Base-by-base conservation (phyloP, 2,329 filamentous ascomycete species). In the Colletotrichum karsti region DNA sequence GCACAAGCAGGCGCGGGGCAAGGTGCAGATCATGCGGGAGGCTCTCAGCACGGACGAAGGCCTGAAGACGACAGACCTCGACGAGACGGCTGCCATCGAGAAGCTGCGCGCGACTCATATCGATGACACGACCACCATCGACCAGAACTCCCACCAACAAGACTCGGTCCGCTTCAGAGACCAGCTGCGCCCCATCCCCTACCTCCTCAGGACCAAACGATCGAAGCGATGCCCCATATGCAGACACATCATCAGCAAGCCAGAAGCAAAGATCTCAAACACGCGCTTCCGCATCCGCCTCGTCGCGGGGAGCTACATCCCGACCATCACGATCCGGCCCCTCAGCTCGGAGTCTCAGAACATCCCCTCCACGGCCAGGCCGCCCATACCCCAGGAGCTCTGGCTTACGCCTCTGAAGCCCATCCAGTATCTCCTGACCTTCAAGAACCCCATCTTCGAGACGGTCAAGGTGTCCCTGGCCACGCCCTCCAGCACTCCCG, bases 361-460 rank as follows among this genome's bases (percentile, higher is more conserved):
- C 24, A 53, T 69, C 4, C 67, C 74, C n/a, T 59, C 70, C 8
- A 67, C 70, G 20, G 48, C 69, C 3, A 68, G 78, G 1, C 70
- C 73, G 2, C 75, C 76, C 50, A 70, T 82, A 22, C 78, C 81
- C 8, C 75, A 50, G 22, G 78, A 82, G 12, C 77, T 85, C 5
- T 71, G 69, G 69, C 80, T 90, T 41, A 85, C 86, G 63, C 90
- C 91, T 1, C 82, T 92, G 7, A 84, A 84, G 50, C 88, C 88
- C 2, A 84, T 90, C 22, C 95, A 98, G 77, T 97, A 94, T 79
- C 86, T 98, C 42, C 85, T 99, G 44, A 97, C 95, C 0, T 90
- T 99, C 73, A 93, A 92, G 76, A 99, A 99, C 75, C 95, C 96
- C 24, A 90, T 98, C 71, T 99, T 98, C 80, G 96, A 99, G 72